A percentile compares a stretch with the other conserved stretches of the same genome.
Conservation (phyloP, 805 yeast species). For the Candida rishiriensis region DNA sequence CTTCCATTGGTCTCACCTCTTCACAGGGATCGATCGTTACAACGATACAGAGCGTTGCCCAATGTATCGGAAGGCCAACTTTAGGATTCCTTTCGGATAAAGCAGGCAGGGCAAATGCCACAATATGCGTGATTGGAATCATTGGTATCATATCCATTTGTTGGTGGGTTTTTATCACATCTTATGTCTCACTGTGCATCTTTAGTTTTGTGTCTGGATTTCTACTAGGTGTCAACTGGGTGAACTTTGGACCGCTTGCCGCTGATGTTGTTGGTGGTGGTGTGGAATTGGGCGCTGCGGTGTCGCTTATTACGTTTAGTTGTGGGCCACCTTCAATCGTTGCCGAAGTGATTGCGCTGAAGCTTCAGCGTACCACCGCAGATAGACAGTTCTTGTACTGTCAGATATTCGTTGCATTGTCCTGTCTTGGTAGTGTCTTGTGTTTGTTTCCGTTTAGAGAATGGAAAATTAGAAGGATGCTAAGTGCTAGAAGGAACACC, state of each 20-base stretch:
- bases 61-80: conserved; percentile 46
- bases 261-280: conserved; percentile 33
- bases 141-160: conserved; percentile 37
- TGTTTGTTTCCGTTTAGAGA: conserved; percentile 50
- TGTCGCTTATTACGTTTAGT: conserved; percentile 21
- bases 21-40: conserved; percentile 43
- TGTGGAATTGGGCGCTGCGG: conserved; percentile 26
- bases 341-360: conserved; percentile 31
- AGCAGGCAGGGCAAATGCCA: conserved; percentile 43
- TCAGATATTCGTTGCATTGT: conserved; percentile 54
- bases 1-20: conserved; percentile 42
- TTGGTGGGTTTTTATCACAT: conserved; percentile 46
- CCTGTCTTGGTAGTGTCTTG: conserved; percentile 39
- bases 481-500: conserved; percentile 23
- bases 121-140: conserved; percentile 33
- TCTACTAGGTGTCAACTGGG: conserved; percentile 42
- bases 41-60: conserved; percentile 44
- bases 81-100: conserved; percentile 44
- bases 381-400: conserved; percentile 49
- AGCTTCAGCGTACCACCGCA: conserved; percentile 22
- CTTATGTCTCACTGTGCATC: conserved; percentile 37
- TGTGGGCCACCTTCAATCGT: conserved; percentile 29
- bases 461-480: conserved; percentile 42
- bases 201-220: conserved; percentile 43
- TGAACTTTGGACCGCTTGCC: conserved; percentile 31